Evolutionary conservation across 768 basidiomycete genomes (phyloP).

Genomic region (Ramaria rubella): DNA sequence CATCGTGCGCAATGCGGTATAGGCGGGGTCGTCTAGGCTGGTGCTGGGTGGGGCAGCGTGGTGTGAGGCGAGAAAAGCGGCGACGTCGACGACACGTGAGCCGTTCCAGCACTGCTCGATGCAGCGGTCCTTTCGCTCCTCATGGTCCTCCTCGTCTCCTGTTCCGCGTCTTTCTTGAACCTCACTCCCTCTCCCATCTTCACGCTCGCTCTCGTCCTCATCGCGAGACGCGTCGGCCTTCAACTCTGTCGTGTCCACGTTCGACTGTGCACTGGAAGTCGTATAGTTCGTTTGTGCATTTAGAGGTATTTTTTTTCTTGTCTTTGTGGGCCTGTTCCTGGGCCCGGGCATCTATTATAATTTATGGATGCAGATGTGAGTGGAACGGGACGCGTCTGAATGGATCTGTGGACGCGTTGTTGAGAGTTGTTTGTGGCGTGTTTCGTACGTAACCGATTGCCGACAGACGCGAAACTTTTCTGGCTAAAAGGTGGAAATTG

Average conservation of each 20-base stretch:
- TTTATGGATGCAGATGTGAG: not conserved
- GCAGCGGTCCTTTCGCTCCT: too few species aligned
- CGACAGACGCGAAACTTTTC: too few species aligned
- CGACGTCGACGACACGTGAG: constrained; percentile 62
- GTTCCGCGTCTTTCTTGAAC: too few species aligned
- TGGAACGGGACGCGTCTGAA: too few species aligned
- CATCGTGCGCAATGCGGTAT: constrained; percentile 75
- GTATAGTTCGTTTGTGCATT: not conserved
- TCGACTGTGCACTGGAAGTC: not conserved
- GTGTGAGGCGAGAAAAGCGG: constrained; percentile 57
- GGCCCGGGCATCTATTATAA: not conserved
- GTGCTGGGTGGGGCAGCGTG: constrained; percentile 56
- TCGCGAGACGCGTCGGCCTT: not conserved
- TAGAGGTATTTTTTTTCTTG: not conserved
- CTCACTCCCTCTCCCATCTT: too few species aligned
- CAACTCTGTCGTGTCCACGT: not conserved
- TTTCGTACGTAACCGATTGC: too few species aligned
- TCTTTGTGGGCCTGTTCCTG: not conserved
- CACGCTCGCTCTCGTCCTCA: too few species aligned
- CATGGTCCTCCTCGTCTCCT: too few species aligned
- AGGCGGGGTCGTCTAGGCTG: constrained; percentile 50
- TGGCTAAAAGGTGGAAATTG: too few species aligned
- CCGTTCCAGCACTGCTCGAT: constrained; percentile 45
- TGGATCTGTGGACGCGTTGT: too few species aligned
- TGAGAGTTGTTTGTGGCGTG: too few species aligned